A percentile compares a stretch with the other conserved stretches of the same genome.
Conservation (phyloP, 1,284 basidiomycete species). For the Papiliotrema terrestris region DNA sequence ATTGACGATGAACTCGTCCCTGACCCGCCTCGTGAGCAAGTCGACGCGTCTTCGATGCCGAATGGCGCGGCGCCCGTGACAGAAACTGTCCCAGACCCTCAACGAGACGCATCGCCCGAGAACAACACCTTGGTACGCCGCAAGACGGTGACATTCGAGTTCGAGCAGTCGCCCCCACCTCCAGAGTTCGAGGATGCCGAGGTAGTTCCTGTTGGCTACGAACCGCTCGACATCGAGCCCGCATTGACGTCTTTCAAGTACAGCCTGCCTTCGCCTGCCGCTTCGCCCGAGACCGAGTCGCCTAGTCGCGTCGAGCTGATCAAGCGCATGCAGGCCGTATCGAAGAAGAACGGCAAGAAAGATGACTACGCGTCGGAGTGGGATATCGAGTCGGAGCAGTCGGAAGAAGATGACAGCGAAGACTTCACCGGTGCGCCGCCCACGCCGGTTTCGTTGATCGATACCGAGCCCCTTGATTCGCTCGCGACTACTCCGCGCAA, state of each 20-base stretch:
- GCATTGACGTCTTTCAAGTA: conserved; percentile 20
- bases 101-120: neutral
- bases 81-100: neutral
- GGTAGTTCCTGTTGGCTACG: conserved; percentile 31
- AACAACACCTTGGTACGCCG: neutral
- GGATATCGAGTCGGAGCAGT: conserved; percentile 26
- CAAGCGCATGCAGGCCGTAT: conserved; percentile 15
- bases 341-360: conserved; percentile 6
- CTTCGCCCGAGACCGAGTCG: conserved; percentile 15
- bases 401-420: conserved; percentile 29
- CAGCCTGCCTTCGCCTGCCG: conserved; percentile 34
- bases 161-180: neutral
- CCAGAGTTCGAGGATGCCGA: conserved; percentile 8
- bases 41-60: too few species aligned
- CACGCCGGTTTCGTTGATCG: conserved; percentile 29
- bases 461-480: conserved; percentile 9
- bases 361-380: conserved; percentile 27
- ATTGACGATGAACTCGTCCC: too few species aligned
- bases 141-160: conserved; percentile 1
- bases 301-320: conserved; percentile 23
- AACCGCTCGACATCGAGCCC: conserved; percentile 20
- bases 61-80: too few species aligned
- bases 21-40: too few species aligned
- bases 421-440: conserved; percentile 35
- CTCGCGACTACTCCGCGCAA: conserved; percentile 5